Evolutionary conservation across 768 basidiomycete species (phyloP).

Genomic region (Roridomyces roridus): DNA sequence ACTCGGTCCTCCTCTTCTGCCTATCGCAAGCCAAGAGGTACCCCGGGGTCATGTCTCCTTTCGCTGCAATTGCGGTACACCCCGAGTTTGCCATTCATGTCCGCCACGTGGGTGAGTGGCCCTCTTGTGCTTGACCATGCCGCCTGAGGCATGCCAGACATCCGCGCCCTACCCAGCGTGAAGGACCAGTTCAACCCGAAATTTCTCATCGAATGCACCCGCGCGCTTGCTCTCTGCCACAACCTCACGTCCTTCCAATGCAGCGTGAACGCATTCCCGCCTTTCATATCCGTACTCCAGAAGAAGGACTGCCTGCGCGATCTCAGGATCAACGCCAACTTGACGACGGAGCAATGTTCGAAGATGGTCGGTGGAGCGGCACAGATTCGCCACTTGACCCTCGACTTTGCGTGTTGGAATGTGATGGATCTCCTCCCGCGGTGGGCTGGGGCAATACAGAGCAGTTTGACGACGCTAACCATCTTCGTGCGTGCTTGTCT

Average conservation of each 20-base stretch:
- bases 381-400: conserved; percentile 50
- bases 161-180: conserved; percentile 52
- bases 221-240: conserved; percentile 52
- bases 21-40: conserved; percentile 64
- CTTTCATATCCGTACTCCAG: conserved; percentile 55
- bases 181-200: conserved; percentile 45
- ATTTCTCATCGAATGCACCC: conserved; percentile 60
- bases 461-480: conserved; percentile 58
- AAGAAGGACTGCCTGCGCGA: conserved; percentile 50
- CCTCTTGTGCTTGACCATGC: not conserved
- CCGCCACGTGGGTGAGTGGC: conserved; percentile 57
- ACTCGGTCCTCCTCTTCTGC: conserved; percentile 61
- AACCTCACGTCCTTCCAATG: conserved; percentile 67
- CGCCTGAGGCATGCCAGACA: conserved; percentile 41
- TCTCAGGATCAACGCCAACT: conserved; percentile 55
- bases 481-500: conserved; percentile 55
- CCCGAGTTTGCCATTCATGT: conserved; percentile 63
- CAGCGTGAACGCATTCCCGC: conserved; percentile 51
- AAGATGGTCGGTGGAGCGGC: conserved; percentile 44
- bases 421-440: conserved; percentile 61
- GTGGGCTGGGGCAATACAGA: conserved; percentile 54
- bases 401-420: conserved; percentile 69
- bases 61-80: conserved; percentile 60
- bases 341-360: conserved; percentile 57
- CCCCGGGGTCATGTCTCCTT: conserved; percentile 62